These are phyloP conservation scores for Ceriops zippeliana DNA, from an alignment of 345 rosid genomes.

Conservation along the genomic window DNA sequence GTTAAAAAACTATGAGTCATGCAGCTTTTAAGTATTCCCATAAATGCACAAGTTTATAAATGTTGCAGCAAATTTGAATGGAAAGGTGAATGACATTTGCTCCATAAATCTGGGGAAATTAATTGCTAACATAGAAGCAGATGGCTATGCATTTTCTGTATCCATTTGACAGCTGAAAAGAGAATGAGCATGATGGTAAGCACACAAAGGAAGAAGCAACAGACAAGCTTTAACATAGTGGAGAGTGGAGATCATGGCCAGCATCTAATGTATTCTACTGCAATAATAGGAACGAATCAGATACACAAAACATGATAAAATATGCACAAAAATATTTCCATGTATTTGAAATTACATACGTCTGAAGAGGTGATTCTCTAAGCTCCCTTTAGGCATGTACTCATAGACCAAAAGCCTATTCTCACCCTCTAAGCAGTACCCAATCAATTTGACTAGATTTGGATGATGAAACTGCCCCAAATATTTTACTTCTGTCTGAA, in stretches of 20 bases:
- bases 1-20: background rate
- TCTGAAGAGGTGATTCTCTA: constrained; percentile 67
- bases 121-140: background rate
- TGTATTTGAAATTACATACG: constrained; percentile 38
- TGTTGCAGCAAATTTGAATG: too few species aligned
- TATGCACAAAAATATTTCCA: background rate
- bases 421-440: constrained; percentile 61
- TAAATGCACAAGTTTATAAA: too few species aligned
- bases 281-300: background rate
- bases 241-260: too few species aligned
- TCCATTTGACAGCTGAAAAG: background rate
- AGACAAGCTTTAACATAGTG: too few species aligned
- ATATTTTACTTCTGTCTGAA: constrained; percentile 66
- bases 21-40: too few species aligned
- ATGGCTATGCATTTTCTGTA: background rate
- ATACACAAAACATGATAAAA: background rate
- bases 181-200: background rate
- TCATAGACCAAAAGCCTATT: constrained; percentile 81
- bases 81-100: too few species aligned
- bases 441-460: constrained; percentile 71
- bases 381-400: constrained; percentile 69
- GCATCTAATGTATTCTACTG: background rate
- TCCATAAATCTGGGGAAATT: background rate
- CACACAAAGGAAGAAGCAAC: background rate
- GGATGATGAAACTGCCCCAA: constrained; percentile 77